A percentile compares a stretch with the other conserved stretches of the same genome.
These are phyloP conservation scores for Dovyalis caffra DNA, from an alignment of 345 rosid genomes.

Conservation along the genomic window DNA sequence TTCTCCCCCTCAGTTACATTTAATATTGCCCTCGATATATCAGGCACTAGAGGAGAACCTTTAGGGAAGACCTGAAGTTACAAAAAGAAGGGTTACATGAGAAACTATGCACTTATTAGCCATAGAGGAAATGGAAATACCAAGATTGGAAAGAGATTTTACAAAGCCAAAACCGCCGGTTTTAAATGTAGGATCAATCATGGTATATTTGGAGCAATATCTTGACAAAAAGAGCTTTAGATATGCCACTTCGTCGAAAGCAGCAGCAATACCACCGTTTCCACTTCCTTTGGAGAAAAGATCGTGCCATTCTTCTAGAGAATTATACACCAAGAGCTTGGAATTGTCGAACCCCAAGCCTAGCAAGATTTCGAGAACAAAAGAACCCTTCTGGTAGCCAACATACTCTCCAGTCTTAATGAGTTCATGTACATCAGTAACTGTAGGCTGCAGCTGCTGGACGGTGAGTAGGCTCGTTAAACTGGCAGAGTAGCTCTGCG, in stretches of 20 bases:
- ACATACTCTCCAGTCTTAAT: conserved; percentile 35
- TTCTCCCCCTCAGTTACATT: conserved; percentile 19
- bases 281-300: conserved; percentile 15
- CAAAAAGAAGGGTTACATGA: background rate
- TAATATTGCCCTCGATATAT: conserved; percentile 26
- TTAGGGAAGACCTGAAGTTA: conserved; percentile 18
- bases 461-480: conserved; percentile 58
- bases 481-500: conserved; percentile 74
- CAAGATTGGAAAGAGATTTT: conserved; percentile 3
- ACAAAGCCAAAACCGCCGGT: conserved; percentile 21
- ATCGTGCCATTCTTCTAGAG: conserved; percentile 23
- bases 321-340: conserved; percentile 19
- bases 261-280: conserved; percentile 27
- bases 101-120: conserved; percentile 14
- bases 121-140: conserved; percentile 9
- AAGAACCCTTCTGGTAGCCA: conserved; percentile 47
- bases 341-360: conserved; percentile 13
- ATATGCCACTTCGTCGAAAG: conserved; percentile 47
- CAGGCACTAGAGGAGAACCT: conserved; percentile 22
- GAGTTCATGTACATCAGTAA: conserved; percentile 38
- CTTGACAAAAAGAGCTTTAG: conserved; percentile 37
- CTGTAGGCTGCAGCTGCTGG: conserved; percentile 49
- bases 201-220: conserved; percentile 23
- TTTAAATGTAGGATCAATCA: conserved; percentile 7
- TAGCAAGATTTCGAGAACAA: conserved; percentile 32